A percentile compares a stretch with the other conserved stretches of the same genome.
Evolutionary conservation across 371 early-diverging fungal genomes (phyloP).

Genomic region (Entomophthora muscae): DNA sequence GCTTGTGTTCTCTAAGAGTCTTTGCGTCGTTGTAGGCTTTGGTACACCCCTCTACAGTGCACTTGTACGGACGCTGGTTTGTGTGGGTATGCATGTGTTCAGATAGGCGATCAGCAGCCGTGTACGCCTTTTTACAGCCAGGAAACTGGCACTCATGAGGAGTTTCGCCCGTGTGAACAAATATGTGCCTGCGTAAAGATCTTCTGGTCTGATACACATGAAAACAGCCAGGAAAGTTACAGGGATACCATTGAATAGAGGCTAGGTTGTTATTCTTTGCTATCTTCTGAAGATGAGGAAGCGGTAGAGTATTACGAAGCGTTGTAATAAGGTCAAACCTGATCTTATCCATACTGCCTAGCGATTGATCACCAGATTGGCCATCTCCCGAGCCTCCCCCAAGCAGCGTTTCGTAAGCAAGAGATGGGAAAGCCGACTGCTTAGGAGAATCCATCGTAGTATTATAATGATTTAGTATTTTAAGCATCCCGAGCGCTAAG

Average conservation of each 20-base stretch:
- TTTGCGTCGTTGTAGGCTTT: slow-evolving; percentile 13
- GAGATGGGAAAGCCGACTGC: no score
- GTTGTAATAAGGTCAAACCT: not conserved
- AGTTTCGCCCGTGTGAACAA: slow-evolving; percentile 49
- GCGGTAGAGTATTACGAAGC: not conserved
- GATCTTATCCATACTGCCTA: no score
- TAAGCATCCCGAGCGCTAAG: no score
- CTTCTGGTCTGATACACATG: slow-evolving; percentile 15
- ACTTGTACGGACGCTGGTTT: slow-evolving; percentile 45
- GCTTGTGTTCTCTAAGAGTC: slow-evolving; percentile 6
- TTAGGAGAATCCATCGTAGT: no score
- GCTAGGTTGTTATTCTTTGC: not conserved
- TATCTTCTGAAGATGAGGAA: not conserved
- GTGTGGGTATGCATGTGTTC: slow-evolving; percentile 16
- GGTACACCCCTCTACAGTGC: slow-evolving; percentile 17
- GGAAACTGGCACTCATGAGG: slow-evolving; percentile 55
- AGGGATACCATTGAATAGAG: not conserved
- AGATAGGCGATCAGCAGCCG: slow-evolving; percentile 15
- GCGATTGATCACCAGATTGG: no score
- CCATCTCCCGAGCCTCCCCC: no score
- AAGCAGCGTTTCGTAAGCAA: no score
- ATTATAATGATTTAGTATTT: no score
- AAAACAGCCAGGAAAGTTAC: not conserved
- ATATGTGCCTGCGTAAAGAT: slow-evolving; percentile 21
- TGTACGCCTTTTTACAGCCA: slow-evolving; percentile 51